Evolutionary conservation across 78 protist genomes (phyloP).

Genomic region (Paratrimastix pyriformis): DNA sequence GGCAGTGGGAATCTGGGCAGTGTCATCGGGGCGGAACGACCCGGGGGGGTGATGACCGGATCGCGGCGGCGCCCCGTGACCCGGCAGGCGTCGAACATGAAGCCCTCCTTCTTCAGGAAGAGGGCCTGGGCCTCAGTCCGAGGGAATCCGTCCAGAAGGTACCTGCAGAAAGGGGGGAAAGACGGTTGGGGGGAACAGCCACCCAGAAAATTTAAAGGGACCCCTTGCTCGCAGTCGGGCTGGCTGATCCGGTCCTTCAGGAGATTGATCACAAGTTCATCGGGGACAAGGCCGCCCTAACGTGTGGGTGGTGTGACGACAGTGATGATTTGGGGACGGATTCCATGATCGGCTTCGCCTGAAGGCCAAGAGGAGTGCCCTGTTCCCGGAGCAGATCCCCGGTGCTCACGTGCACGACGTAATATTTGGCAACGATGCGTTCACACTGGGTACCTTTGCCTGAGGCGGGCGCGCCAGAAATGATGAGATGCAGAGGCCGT

Average conservation of each 20-base stretch:
- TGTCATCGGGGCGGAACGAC: too few relatives aligned
- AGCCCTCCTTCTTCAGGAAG: not conserved
- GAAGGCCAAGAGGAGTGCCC: too few relatives aligned
- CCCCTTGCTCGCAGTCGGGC: not conserved
- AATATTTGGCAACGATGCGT: not conserved
- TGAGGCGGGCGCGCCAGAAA: conserved; percentile 26
- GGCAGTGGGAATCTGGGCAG: too few relatives aligned
- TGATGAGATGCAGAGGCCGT: conserved; percentile 2
- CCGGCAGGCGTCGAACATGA: too few relatives aligned
- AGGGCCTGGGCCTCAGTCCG: conserved; percentile 16
- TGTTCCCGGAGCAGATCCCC: conserved; percentile 12
- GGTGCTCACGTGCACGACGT: conserved; percentile 10
- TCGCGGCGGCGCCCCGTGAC: too few relatives aligned
- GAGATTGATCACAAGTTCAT: not conserved
- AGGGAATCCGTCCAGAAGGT: conserved; percentile 31
- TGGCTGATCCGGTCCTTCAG: not conserved
- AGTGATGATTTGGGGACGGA: not conserved
- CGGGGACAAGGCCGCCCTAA: conserved; percentile 17
- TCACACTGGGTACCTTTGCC: conserved; percentile 27
- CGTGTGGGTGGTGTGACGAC: not conserved
- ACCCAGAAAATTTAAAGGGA: too few relatives aligned
- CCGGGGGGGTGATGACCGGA: too few relatives aligned
- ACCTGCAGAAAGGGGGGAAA: too few relatives aligned
- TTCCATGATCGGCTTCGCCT: not conserved
- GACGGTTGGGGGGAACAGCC: too few relatives aligned